phyloP scores from a whole-genome alignment of 2,329 filamentous ascomycete genomes.

The Phyllosticta citribraziliensis region DNA sequence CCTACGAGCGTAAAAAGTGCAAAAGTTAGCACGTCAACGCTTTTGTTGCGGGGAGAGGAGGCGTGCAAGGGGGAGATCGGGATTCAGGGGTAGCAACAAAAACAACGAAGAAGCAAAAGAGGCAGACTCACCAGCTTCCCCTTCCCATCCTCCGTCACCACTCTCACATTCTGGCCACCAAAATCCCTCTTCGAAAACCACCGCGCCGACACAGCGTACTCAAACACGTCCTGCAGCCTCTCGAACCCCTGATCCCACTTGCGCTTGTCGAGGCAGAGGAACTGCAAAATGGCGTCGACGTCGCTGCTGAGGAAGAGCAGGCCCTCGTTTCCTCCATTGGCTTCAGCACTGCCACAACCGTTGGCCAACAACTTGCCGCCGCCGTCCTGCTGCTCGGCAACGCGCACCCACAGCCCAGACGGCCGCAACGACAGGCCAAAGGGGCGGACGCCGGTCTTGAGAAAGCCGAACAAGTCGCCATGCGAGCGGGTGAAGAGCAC shows the following conservation, averaged over 20 bases:
- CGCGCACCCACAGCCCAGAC: not conserved
- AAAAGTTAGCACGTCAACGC: too few species aligned
- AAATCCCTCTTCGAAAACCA: not conserved
- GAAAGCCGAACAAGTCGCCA: not conserved
- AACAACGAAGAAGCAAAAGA: too few species aligned
- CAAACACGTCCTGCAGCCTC: not conserved
- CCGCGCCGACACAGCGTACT: not conserved
- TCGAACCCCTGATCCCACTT: not conserved
- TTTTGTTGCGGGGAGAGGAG: too few species aligned
- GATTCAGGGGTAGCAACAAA: too few species aligned
- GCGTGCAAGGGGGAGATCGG: too few species aligned
- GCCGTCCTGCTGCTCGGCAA: not conserved
- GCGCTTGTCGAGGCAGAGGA: not conserved
- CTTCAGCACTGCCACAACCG: too few species aligned
- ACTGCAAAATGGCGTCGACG: not conserved
- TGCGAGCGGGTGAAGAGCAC: not conserved
- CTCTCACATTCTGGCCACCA: not conserved
- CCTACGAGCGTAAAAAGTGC: too few species aligned
- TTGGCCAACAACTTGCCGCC: too few species aligned
- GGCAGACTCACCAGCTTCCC: too few species aligned
- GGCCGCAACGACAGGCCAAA: not conserved
- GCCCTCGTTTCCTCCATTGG: not conserved
- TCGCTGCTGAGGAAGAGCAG: not conserved
- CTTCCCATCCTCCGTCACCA: too few species aligned
- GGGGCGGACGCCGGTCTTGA: not conserved